These are phyloP conservation scores for Zygnema circumcarinatum DNA, from an alignment of 139 green algal species.

Conservation along the genomic window DNA sequence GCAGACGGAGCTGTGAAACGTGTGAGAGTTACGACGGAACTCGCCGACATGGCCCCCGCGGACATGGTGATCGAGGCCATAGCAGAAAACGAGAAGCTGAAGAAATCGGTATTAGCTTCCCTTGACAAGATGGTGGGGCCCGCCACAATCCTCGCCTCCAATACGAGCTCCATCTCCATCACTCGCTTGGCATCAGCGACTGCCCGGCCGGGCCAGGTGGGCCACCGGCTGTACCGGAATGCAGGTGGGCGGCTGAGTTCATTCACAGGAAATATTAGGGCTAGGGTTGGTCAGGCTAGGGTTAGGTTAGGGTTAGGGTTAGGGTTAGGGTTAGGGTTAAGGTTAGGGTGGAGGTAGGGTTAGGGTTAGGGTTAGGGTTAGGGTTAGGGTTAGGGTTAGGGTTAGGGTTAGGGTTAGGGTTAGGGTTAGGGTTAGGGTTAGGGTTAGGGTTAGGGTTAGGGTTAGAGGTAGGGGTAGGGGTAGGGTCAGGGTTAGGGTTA, in stretches of 20 bases:
- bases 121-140: slow-evolving; percentile 66
- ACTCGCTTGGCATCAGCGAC: slow-evolving; percentile 86
- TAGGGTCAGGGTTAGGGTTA: no score
- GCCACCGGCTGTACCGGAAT: slow-evolving; percentile 38
- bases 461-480: no score
- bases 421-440: no score
- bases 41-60: slow-evolving; percentile 58
- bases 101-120: slow-evolving; percentile 75
- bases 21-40: slow-evolving; percentile 8
- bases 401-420: no score
- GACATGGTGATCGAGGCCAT: slow-evolving; percentile 91
- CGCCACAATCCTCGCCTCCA: slow-evolving; percentile 81
- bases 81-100: slow-evolving; percentile 81
- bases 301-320: no score
- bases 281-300: no score
- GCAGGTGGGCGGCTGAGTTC: background rate
- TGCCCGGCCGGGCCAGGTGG: slow-evolving; percentile 75
- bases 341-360: no score
- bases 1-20: background rate
- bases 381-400: no score
- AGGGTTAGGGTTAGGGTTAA: no score
- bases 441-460: no score
- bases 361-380: no score
- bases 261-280: no score
- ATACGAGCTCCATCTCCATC: slow-evolving; percentile 93